phyloP scores from a whole-genome alignment of 441 rosid species.

The Adansonia madagascariensis region DNA sequence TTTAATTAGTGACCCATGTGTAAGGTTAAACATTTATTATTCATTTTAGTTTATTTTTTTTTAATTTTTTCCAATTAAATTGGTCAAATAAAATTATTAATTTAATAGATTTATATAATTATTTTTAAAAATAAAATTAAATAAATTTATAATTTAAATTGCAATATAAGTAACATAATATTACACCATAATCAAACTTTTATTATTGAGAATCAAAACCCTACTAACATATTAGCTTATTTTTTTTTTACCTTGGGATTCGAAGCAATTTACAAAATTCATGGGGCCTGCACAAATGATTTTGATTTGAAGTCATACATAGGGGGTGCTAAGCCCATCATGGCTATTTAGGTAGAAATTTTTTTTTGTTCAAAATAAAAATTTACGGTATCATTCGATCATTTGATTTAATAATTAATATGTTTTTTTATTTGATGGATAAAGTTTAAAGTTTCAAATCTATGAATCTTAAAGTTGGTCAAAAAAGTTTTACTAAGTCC shows the following conservation, averaged over 20 bases:
- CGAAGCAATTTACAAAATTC: slow-evolving; percentile 36
- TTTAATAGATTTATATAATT: too few relatives aligned
- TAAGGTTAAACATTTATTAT: too few relatives aligned
- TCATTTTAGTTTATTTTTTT: background rate
- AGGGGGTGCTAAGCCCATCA: background rate
- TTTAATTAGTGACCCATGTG: too few relatives aligned
- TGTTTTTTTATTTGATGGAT: too few relatives aligned
- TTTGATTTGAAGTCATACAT: slow-evolving; percentile 43
- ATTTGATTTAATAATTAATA: too few relatives aligned
- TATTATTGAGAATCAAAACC: background rate
- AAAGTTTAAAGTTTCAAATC: too few relatives aligned
- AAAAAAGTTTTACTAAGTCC: too few relatives aligned
- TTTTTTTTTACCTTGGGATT: slow-evolving; percentile 40
- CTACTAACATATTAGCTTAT: slow-evolving; percentile 25
- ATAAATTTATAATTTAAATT: too few relatives aligned
- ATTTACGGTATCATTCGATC: background rate
- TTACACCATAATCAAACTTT: slow-evolving; percentile 17
- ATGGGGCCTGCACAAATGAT: slow-evolving; percentile 37
- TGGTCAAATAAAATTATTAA: too few relatives aligned
- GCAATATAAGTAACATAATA: background rate
- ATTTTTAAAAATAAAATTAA: too few relatives aligned
- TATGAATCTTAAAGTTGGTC: too few relatives aligned
- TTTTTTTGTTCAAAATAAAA: background rate
- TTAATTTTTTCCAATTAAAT: background rate
- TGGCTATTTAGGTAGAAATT: background rate